Base-by-base conservation (phyloP, 177 flowering plant genomes). In the Vitis hybrid region DNA sequence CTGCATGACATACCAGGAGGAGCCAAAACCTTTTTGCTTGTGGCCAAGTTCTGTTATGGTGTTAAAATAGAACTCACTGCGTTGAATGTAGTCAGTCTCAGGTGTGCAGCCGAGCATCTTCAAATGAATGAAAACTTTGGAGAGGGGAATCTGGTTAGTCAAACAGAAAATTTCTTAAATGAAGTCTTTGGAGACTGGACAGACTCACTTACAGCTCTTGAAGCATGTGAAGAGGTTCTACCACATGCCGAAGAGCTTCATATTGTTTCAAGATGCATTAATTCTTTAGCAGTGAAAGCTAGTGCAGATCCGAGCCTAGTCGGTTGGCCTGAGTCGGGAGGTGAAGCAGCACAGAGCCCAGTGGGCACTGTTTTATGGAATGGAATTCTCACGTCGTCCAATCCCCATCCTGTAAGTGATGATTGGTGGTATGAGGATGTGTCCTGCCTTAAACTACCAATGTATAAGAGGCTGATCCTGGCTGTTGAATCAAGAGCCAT, bases 371-470 rank as follows among this genome's bases (percentile, higher is more conserved):
- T 65, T 13, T 54, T 82, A 6, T 86, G 93, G 95, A 88, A 85
- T 70, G 92, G 90, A 69, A 85, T 84, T 72, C 34, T 71, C 50
- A 63, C 79, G 9, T 45, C 68, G 29, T 58, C 77, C 14, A 85
- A 81, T 67, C 65, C 77, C 22, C 69, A 71, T 5, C 31, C 69
- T 2, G 57, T 74, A 50, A 72, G 73, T 20, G 83, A 79, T 49
- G 90, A 87, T 70, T 89, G 90, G 93, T 87, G 91, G 93, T 85
- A 72, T 53, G 86, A 84, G 61, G 90, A 87, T 76, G 85, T 77
- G 49, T 85, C 86, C 10, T 78, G 63, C 54, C 85, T 86, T 2
- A 81, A 78, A 45, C 68, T 84, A 18, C 72, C 81, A 22, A 67
- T 86, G 6, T 89, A 73, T 65, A 82, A 77, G 72, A 80, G 90